Conservation (phyloP, 768 basidiomycete species). For the Boletus coccyginus region DNA sequence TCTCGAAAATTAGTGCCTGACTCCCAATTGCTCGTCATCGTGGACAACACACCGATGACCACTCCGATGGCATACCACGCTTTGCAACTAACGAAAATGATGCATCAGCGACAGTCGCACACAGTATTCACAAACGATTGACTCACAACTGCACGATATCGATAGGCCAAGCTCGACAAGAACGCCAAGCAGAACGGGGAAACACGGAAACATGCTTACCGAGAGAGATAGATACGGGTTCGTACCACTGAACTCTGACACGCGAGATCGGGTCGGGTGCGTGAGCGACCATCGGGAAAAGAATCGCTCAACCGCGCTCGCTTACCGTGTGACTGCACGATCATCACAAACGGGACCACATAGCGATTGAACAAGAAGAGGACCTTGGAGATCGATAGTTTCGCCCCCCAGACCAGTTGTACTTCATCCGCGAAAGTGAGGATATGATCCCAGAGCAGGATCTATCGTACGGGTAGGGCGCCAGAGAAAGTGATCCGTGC, state of each 20-base stretch:
- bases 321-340: slow-evolving; percentile 32
- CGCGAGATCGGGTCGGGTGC: background rate
- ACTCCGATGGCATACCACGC: slow-evolving; percentile 15
- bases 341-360: slow-evolving; percentile 29
- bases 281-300: background rate
- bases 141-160: slow-evolving; percentile 18
- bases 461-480: slow-evolving; percentile 11
- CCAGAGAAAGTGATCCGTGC: background rate
- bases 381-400: slow-evolving; percentile 26
- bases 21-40: slow-evolving; percentile 37
- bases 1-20: background rate
- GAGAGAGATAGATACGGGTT: slow-evolving; percentile 4
- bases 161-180: background rate
- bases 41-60: slow-evolving; percentile 36
- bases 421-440: slow-evolving; percentile 36
- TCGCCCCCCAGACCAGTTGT: slow-evolving; percentile 30
- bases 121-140: background rate
- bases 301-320: background rate
- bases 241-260: slow-evolving; percentile 25
- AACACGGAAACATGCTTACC: slow-evolving; percentile 9
- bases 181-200: background rate
- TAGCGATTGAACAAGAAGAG: slow-evolving; percentile 37
- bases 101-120: background rate
- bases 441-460: slow-evolving; percentile 34
- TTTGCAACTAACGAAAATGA: slow-evolving; percentile 21